Base-by-base conservation (phyloP, 306 rosid species). In the Cicer arietinum region DNA sequence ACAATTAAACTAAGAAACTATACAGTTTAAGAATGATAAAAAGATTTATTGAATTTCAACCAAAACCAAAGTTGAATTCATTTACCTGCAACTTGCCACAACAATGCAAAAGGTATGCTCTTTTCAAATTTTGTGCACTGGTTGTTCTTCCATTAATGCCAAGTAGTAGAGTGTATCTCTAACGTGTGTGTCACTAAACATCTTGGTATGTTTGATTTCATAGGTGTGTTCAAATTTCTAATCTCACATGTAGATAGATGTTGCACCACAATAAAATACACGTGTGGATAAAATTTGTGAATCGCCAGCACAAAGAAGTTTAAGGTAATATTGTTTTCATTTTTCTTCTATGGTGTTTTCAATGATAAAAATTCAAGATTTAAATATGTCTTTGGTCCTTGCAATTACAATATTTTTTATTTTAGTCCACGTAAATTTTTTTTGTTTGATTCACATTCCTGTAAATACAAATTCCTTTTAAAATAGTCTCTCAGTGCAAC, bases 21-120 rank as follows among this genome's bases (percentile, higher is more conserved):
- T 18, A 18, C 20, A 18, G 20, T 18, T 1, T 18, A 18, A 18
- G 20, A 18, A 18, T 18, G 20, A 18, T 18, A 18, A 18, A 18
- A 18, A 1, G 20, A 18, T 18, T 18, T 18, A 18, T 18, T 18
- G 20, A 18, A 18, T 18, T 18, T 18, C 20, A 18, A 18, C 20
- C 20, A 18, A 18, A 18, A 18, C 20, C 20, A 8, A 64, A 47
- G 76, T 70, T 41, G 43, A 60, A 77, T 69, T 48, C 73, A 77
- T 87, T 74, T 35, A 94, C 98, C 96, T 90, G 94, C 91, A 57
- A 94, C 97, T 91, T 94, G 98, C 79, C 90, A 85, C 77, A 94
- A 69, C 71, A 94, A 81, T 61, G 98, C 97, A 59, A 90, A 89
- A 53, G 97, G 90, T 67, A 94, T 85, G 83, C 90, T 91, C 85